These are phyloP conservation scores for Orbilia oligospora DNA, from an alignment of 2,329 filamentous ascomycete genomes.

Conservation along the genomic window DNA sequence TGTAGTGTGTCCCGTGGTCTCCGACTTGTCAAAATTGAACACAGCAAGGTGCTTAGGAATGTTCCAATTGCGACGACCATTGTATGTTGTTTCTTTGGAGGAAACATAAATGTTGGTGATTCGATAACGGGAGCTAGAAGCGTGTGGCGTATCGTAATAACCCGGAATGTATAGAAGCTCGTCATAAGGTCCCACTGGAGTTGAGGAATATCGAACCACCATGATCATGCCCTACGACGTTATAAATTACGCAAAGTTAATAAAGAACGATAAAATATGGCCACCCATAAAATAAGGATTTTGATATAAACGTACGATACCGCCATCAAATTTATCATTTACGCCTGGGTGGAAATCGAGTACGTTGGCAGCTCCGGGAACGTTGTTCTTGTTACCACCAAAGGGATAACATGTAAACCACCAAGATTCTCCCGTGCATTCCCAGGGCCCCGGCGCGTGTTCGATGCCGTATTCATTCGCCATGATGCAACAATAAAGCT, in stretches of 20 bases:
- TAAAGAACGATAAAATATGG: neutral
- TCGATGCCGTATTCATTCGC: constrained; percentile 35
- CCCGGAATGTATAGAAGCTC: constrained; percentile 71
- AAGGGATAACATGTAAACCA: constrained; percentile 54
- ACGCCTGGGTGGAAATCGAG: constrained; percentile 40
- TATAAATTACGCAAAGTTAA: constrained; percentile 64
- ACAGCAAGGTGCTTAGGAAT: constrained; percentile 72
- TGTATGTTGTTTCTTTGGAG: constrained; percentile 71
- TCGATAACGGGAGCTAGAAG: constrained; percentile 66
- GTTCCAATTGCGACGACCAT: constrained; percentile 73
- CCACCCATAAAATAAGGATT: neutral
- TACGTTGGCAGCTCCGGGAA: constrained; percentile 26
- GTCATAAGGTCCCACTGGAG: constrained; percentile 72
- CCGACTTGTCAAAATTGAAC: constrained; percentile 68
- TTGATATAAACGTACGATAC: constrained; percentile 21
- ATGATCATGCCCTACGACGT: constrained; percentile 70
- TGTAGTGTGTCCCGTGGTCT: constrained; percentile 36
- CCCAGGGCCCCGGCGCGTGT: constrained; percentile 47
- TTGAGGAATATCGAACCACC: constrained; percentile 71
- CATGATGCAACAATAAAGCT: neutral
- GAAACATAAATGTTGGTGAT: constrained; percentile 74
- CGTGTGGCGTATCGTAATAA: constrained; percentile 68
- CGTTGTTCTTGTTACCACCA: constrained; percentile 30
- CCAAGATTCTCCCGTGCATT: constrained; percentile 49
- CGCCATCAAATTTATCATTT: constrained; percentile 45